Evolutionary conservation across 495 filamentous ascomycete species (phyloP).

Genomic region (Xylaria acuta): DNA sequence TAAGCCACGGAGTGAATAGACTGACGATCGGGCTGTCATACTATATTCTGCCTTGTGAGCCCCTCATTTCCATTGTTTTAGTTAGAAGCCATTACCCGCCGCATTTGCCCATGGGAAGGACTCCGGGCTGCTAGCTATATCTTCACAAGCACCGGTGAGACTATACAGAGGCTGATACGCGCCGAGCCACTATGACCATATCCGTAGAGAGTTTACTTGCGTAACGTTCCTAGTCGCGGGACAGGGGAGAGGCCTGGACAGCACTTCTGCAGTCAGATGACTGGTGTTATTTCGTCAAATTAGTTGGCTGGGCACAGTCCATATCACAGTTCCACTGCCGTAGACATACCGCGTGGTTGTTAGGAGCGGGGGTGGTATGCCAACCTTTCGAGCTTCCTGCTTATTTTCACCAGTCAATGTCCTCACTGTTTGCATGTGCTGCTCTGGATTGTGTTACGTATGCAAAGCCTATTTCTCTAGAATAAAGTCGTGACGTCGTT

Average conservation of each 20-base stretch:
- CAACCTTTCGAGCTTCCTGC: neutral
- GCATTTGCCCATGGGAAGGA: neutral
- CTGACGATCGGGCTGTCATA: neutral
- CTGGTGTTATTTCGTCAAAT: neutral
- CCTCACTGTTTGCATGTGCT: constrained; percentile 13
- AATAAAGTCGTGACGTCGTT: neutral
- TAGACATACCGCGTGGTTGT: neutral
- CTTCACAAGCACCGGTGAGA: neutral
- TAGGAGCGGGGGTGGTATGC: neutral
- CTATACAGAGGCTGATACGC: neutral
- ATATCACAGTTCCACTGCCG: constrained; percentile 9
- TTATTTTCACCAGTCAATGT: neutral
- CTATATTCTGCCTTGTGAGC: neutral
- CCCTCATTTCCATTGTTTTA: neutral
- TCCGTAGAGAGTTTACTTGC: neutral
- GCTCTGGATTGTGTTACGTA: neutral
- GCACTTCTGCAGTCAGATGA: neutral
- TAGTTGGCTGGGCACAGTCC: neutral
- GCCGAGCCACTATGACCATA: neutral
- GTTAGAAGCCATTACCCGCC: neutral
- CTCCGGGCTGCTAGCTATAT: too few relatives aligned
- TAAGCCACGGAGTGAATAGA: neutral
- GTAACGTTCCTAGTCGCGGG: neutral
- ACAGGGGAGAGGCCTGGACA: neutral
- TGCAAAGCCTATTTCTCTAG: neutral